Evolutionary conservation across 768 basidiomycete species (phyloP).

Genomic region (Lactarius indigo): DNA sequence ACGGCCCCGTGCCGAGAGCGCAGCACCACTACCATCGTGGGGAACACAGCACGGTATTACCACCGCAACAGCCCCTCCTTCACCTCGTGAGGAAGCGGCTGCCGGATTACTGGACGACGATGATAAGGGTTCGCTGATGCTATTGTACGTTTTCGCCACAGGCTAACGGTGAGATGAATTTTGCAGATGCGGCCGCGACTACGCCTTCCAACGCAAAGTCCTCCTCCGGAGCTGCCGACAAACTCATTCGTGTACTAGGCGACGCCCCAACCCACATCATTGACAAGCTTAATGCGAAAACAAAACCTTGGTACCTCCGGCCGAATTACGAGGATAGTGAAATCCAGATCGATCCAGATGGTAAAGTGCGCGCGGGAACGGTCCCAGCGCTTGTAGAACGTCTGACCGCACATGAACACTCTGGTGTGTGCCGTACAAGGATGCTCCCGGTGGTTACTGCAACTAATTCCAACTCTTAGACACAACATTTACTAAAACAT

Average conservation of each 20-base stretch:
- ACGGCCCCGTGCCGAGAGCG: constrained; percentile 14
- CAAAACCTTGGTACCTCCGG: constrained; percentile 80
- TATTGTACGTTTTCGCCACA: not conserved
- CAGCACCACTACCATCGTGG: constrained; percentile 17
- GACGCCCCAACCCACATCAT: constrained; percentile 44
- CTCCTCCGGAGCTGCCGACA: constrained; percentile 38
- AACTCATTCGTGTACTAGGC: constrained; percentile 69
- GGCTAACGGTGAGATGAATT: not conserved
- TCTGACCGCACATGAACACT: constrained; percentile 85
- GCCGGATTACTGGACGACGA: constrained; percentile 27
- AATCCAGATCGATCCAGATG: constrained; percentile 82
- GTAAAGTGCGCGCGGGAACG: constrained; percentile 82
- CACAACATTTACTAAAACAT: constrained; percentile 77
- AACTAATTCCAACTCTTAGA: constrained; percentile 42
- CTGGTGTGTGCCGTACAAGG: constrained; percentile 53
- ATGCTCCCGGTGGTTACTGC: not conserved
- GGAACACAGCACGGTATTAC: constrained; percentile 9
- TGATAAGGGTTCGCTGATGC: constrained; percentile 15
- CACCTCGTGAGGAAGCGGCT: constrained; percentile 22
- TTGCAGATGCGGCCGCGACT: constrained; percentile 1
- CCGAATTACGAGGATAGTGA: constrained; percentile 77
- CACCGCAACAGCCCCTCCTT: not conserved
- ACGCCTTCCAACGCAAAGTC: constrained; percentile 27
- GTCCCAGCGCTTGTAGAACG: constrained; percentile 83
- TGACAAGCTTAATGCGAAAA: constrained; percentile 38